A percentile compares a stretch with the other conserved stretches of the same genome.
Evolutionary conservation across 148 eudicot species (phyloP).

Genomic region (Rhododendron simsii): DNA sequence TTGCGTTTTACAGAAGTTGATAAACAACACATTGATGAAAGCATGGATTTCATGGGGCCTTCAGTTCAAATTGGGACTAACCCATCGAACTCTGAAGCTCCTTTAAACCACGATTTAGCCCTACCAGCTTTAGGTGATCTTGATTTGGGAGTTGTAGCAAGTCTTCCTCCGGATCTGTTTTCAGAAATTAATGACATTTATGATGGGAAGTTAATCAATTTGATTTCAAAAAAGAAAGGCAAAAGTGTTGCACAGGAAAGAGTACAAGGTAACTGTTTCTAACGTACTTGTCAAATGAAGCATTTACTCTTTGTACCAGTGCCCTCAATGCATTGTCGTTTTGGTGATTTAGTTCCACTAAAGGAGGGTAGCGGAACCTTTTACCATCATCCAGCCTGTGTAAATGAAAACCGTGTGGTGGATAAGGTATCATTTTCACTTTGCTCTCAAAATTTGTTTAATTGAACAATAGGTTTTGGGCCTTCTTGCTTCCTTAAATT

Average conservation of each 20-base stretch:
- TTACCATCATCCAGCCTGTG: slow-evolving; percentile 12
- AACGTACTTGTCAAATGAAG: background rate
- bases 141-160: slow-evolving; percentile 71
- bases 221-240: slow-evolving; percentile 47
- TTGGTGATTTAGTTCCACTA: slow-evolving; percentile 20
- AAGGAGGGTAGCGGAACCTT: slow-evolving; percentile 10
- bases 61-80: slow-evolving; percentile 18
- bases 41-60: slow-evolving; percentile 20
- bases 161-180: slow-evolving; percentile 76
- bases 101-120: slow-evolving; percentile 21
- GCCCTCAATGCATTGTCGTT: slow-evolving; percentile 17
- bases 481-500: background rate
- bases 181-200: slow-evolving; percentile 74
- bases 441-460: background rate
- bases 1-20: slow-evolving; percentile 17
- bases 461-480: background rate
- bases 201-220: slow-evolving; percentile 58
- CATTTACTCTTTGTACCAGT: background rate
- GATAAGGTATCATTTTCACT: slow-evolving; percentile 29
- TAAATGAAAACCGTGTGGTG: slow-evolving; percentile 11
- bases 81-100: slow-evolving; percentile 27
- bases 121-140: slow-evolving; percentile 77
- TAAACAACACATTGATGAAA: slow-evolving; percentile 14
- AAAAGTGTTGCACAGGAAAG: slow-evolving; percentile 25
- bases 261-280: slow-evolving; percentile 29